Evolutionary conservation across 768 basidiomycete genomes (phyloP), one percentile per base, ranked within the genome.

Genomic region (Krasilnikovozyma curviuscula): DNA sequence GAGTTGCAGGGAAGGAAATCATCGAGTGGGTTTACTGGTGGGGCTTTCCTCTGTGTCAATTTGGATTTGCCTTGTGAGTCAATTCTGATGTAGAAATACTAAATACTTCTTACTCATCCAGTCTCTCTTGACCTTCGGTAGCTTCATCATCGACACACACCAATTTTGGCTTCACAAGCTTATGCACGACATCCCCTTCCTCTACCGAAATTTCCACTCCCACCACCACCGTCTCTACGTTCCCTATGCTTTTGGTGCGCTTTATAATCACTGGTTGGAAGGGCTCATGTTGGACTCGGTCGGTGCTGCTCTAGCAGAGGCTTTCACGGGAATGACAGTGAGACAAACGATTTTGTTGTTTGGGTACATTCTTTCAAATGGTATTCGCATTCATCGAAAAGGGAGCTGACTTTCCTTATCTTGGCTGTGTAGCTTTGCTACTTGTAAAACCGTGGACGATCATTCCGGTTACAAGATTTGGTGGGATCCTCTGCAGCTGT

Each of bases 201-300:
- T 97, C 28, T 98, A 91, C 69, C 81, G 77, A 55, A 76, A 83
- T 45, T 71, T 95, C 54, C 93, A 98, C 64, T 85, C 84, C 0
- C 78, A 80, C 65, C 93, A 98, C 65, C 93, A 98, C 63, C 73
- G 86, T 8, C 76, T 98, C 7, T 91, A 97, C 62, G 86, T 91
- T 7, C 89, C 93, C 1, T 97, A 93, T 60, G 85, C 93, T 0
- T 98, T 81, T 58, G 93, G 93, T 16, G 81, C 93, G 18, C 70
- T 97, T 5, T 98, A 98, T 71, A 98, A 97, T 64, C 91, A 97
- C 62, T 89, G 89, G 0, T 57, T 97, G 30, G 93, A 98, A 61
- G 93, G 89, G 1, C 79, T 98, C 61, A 29, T 53, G n/a, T 72
- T 98, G 54, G 93, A 98, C 63, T 74, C 78, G 1, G 63, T 81